phyloP scores from a whole-genome alignment of 441 rosid species.

The Manihot esculenta region DNA sequence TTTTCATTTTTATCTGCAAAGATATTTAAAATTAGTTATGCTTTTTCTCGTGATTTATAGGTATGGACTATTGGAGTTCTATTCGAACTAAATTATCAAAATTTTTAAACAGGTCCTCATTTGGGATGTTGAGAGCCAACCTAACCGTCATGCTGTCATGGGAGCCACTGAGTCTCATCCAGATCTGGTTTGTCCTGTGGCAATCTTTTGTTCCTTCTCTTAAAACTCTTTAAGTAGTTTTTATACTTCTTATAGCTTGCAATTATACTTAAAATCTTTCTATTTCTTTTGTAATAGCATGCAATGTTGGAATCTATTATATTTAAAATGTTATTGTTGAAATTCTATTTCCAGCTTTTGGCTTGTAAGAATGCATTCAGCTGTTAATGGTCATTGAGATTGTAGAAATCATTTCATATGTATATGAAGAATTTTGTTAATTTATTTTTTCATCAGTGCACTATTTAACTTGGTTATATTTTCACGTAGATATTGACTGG shows the following conservation, averaged over 20 bases:
- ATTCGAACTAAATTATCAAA: background rate
- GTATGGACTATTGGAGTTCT: background rate
- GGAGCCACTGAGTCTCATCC: slow-evolving; percentile 84
- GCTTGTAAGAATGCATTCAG: background rate
- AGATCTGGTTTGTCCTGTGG: slow-evolving; percentile 54
- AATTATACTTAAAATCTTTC: background rate
- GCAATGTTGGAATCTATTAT: background rate
- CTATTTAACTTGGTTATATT: slow-evolving; percentile 13
- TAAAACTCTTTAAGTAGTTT: background rate
- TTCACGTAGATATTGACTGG: slow-evolving; percentile 76
- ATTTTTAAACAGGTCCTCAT: slow-evolving; percentile 61
- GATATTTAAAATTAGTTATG: background rate
- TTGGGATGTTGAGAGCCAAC: slow-evolving; percentile 94
- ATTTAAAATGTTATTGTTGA: background rate
- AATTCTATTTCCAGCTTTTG: background rate
- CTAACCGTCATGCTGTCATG: slow-evolving; percentile 78
- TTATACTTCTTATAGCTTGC: background rate
- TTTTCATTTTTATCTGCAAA: slow-evolving; percentile 13
- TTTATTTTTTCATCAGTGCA: slow-evolving; percentile 10
- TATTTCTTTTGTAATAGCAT: background rate
- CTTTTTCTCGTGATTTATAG: background rate
- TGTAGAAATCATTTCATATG: background rate
- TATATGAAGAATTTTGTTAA: background rate
- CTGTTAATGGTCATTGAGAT: background rate
- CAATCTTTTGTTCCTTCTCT: background rate